A percentile compares a stretch with the other conserved stretches of the same genome.
These are phyloP conservation scores for Allantophomopsis lycopodina DNA, from an alignment of 2,329 filamentous ascomycete genomes.

Conservation along the genomic window DNA sequence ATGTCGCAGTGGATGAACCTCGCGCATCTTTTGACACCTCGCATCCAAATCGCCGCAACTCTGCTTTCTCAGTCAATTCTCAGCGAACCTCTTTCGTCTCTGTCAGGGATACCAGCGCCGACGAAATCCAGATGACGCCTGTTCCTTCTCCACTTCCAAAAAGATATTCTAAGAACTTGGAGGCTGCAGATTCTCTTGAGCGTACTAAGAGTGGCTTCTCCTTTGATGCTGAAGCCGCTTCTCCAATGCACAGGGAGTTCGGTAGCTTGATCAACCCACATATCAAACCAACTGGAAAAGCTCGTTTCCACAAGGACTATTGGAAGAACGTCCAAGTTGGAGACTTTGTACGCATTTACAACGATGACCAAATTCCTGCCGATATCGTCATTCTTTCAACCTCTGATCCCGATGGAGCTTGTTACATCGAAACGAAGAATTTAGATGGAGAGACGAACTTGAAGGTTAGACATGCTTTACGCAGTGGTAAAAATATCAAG, in stretches of 20 bases:
- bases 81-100: slow-evolving; percentile 34
- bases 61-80: slow-evolving; percentile 15
- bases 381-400: slow-evolving; percentile 88
- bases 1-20: slow-evolving; percentile 12
- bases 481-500: slow-evolving; percentile 68
- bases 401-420: slow-evolving; percentile 85
- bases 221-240: slow-evolving; percentile 22
- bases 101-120: slow-evolving; percentile 23
- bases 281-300: slow-evolving; percentile 49
- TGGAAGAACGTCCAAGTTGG: slow-evolving; percentile 96
- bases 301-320: slow-evolving; percentile 79
- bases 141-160: slow-evolving; percentile 66
- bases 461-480: slow-evolving; percentile 84
- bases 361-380: slow-evolving; percentile 87
- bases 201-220: slow-evolving; percentile 21
- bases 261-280: slow-evolving; percentile 64
- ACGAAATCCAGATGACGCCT: slow-evolving; percentile 90
- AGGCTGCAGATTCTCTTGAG: slow-evolving; percentile 8
- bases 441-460: slow-evolving; percentile 95
- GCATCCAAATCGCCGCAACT: slow-evolving; percentile 35
- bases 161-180: slow-evolving; percentile 17
- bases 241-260: slow-evolving; percentile 27
- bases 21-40: slow-evolving; percentile 6
- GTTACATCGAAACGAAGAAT: slow-evolving; percentile 97
- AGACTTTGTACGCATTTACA: slow-evolving; percentile 93